phyloP scores from a whole-genome alignment of 129 eudicot genomes.

The Oenanthe sinensis region DNA sequence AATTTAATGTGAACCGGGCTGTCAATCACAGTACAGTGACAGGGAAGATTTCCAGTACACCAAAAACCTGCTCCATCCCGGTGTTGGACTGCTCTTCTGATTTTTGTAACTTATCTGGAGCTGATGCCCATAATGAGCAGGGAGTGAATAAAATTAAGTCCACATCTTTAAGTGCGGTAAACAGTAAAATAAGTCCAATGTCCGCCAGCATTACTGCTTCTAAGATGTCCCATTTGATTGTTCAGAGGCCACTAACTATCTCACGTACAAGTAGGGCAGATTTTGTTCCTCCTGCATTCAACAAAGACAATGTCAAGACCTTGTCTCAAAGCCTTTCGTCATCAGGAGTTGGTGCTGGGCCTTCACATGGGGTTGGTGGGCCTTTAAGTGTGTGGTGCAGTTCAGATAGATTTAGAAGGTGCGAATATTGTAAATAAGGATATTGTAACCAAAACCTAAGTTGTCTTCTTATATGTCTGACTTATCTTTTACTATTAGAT shows the following conservation, averaged over 20 bases:
- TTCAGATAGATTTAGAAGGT: neutral
- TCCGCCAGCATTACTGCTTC: neutral
- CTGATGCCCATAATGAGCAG: neutral
- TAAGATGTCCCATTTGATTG: constrained; percentile 6
- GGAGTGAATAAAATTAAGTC: neutral
- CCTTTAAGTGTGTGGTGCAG: neutral
- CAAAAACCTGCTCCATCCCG: neutral
- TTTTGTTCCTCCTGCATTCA: neutral
- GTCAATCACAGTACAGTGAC: neutral
- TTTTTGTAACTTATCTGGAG: neutral
- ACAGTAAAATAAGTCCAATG: neutral
- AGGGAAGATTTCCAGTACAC: neutral
- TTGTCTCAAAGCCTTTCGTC: neutral
- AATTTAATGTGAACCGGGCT: neutral
- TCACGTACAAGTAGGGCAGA: neutral
- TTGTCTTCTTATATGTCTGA: neutral
- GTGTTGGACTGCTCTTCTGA: neutral
- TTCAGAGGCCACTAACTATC: constrained; percentile 1
- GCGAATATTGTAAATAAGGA: neutral
- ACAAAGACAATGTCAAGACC: neutral
- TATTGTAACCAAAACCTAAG: neutral
- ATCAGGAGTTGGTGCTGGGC: neutral
- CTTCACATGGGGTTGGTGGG: neutral
- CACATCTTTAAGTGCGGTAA: neutral
- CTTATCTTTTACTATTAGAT: neutral